A percentile compares a stretch with the other conserved stretches of the same genome.
Conservation (phyloP, 768 basidiomycete genomes). For the Suillus alpinus region DNA sequence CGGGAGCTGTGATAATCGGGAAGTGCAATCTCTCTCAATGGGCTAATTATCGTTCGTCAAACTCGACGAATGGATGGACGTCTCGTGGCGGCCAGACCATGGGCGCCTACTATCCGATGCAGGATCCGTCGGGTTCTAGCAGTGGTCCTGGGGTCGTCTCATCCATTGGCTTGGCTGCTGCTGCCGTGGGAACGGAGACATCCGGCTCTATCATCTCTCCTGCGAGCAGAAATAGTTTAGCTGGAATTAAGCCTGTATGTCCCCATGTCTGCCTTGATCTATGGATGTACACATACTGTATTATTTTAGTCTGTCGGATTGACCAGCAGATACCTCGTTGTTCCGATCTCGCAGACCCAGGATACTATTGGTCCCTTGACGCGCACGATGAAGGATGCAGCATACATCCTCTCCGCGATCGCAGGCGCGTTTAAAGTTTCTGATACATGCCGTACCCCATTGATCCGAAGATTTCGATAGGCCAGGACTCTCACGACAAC, state of each 20-base stretch:
- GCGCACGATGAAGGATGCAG: slow-evolving; percentile 49
- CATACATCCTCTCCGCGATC: slow-evolving; percentile 48
- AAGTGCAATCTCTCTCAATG: slow-evolving; percentile 53
- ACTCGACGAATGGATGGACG: slow-evolving; percentile 47
- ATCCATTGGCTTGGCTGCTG: slow-evolving; percentile 44
- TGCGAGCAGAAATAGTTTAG: slow-evolving; percentile 45
- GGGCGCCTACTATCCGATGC: slow-evolving; percentile 44
- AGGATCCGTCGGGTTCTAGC: slow-evolving; percentile 51
- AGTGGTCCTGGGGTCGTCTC: slow-evolving; percentile 51
- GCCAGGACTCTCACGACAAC: background rate
- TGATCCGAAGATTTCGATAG: background rate
- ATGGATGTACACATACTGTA: background rate
- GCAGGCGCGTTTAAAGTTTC: slow-evolving; percentile 35
- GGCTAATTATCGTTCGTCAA: slow-evolving; percentile 39
- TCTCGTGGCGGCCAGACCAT: slow-evolving; percentile 45
- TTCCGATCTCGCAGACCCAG: slow-evolving; percentile 51
- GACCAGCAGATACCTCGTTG: slow-evolving; percentile 29
- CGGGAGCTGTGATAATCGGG: slow-evolving; percentile 22
- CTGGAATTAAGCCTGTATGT: slow-evolving; percentile 48
- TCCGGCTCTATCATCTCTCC: slow-evolving; percentile 52
- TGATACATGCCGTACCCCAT: background rate
- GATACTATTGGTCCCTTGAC: slow-evolving; percentile 55
- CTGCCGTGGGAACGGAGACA: slow-evolving; percentile 44
- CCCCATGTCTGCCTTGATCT: background rate
- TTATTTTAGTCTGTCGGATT: background rate